These are phyloP conservation scores for Calonectria montana DNA, from an alignment of 2,329 filamentous ascomycete genomes.

Conservation along the genomic window DNA sequence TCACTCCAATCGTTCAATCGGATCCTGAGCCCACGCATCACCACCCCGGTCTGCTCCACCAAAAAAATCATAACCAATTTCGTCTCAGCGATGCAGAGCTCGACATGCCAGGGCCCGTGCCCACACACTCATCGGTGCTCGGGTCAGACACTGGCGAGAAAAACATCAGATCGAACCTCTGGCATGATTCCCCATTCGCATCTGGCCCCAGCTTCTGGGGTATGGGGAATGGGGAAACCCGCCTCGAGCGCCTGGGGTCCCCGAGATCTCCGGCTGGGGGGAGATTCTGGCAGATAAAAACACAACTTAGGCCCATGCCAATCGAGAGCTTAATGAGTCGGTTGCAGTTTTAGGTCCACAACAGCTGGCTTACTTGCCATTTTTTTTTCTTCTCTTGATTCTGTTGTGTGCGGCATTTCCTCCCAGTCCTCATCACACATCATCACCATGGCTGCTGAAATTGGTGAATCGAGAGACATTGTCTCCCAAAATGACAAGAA, in stretches of 20 bases:
- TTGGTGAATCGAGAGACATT: conserved; percentile 10
- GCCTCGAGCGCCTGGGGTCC: conserved; percentile 3
- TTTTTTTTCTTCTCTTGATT: neutral
- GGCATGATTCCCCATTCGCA: neutral
- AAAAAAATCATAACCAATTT: neutral
- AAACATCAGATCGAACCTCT: neutral
- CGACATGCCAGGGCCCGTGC: neutral
- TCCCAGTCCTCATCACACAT: neutral
- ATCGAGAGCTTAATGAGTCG: neutral
- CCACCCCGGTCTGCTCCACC: neutral
- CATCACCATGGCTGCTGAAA: conserved; percentile 23
- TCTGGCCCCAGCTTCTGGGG: neutral
- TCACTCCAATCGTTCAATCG: neutral
- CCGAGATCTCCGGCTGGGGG: conserved; percentile 9
- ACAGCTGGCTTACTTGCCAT: neutral
- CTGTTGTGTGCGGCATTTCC: neutral
- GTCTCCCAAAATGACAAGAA: conserved; percentile 23
- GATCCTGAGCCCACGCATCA: neutral
- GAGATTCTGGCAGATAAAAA: conserved; percentile 15
- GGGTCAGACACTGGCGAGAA: conserved; percentile 18
- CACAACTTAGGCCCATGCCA: neutral
- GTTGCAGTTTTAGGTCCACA: neutral
- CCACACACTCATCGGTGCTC: neutral
- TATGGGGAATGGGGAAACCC: conserved; percentile 25
- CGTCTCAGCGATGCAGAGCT: conserved; percentile 6